phyloP scores from a whole-genome alignment of 78 protist species.

The Carpediemonas membranifera region DNA sequence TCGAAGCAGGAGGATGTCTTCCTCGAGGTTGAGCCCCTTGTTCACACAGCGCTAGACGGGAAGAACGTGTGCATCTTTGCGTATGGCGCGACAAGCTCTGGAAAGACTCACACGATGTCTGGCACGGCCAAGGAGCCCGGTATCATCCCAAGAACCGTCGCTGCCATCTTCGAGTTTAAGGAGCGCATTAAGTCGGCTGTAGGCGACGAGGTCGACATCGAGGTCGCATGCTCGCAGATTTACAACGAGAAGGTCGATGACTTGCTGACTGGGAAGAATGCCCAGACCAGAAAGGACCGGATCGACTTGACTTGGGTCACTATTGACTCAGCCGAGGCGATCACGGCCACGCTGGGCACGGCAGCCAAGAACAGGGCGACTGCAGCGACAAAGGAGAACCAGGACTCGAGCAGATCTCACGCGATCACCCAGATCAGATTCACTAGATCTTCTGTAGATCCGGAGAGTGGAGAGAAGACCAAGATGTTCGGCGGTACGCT shows the following conservation, averaged over 20 bases:
- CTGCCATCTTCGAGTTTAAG: too few species aligned
- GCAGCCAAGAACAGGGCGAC: not conserved
- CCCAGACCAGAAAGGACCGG: too few species aligned
- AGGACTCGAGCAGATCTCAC: too few species aligned
- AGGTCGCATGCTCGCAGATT: slow-evolving; percentile 20
- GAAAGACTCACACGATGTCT: slow-evolving; percentile 28
- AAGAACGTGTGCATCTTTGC: slow-evolving; percentile 72
- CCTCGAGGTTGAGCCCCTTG: slow-evolving; percentile 55
- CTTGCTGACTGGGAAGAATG: slow-evolving; percentile 8
- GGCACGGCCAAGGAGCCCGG: not conserved
- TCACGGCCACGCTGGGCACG: not conserved
- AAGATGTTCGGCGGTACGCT: not conserved
- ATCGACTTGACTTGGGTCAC: not conserved
- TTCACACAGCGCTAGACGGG: slow-evolving; percentile 61
- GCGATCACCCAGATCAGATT: too few species aligned
- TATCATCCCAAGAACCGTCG: not conserved
- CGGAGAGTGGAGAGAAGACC: too few species aligned
- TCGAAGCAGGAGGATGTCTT: slow-evolving; percentile 61
- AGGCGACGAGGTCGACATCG: too few species aligned
- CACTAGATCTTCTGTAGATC: too few species aligned
- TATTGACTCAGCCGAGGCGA: not conserved
- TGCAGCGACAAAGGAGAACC: too few species aligned
- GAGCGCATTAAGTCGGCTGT: too few species aligned
- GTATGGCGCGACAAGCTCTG: slow-evolving; percentile 72
- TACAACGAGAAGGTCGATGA: slow-evolving; percentile 31